These are phyloP conservation scores for Mangifera indica DNA, from an alignment of 345 rosid species.

Conservation along the genomic window DNA sequence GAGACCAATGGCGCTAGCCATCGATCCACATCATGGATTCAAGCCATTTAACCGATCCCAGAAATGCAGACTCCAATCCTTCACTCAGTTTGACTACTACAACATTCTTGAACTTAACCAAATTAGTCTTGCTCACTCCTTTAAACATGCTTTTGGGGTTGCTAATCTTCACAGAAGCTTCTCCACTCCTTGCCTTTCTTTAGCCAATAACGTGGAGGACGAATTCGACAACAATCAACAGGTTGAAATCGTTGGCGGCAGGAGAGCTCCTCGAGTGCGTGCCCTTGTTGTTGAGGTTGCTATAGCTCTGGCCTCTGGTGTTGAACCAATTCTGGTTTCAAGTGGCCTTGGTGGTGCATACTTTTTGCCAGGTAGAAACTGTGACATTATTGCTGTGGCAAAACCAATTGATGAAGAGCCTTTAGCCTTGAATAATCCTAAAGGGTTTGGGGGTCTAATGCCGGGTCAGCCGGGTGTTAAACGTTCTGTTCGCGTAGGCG, in stretches of 20 bases:
- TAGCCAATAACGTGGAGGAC: constrained; percentile 42
- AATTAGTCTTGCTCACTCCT: constrained; percentile 39
- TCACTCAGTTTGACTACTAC: constrained; percentile 59
- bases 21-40: constrained; percentile 57
- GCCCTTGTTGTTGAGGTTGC: constrained; percentile 76
- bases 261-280: constrained; percentile 39
- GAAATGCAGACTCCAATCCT: constrained; percentile 71
- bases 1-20: constrained; percentile 64
- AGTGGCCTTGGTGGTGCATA: constrained; percentile 82
- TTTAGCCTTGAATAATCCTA: constrained; percentile 68
- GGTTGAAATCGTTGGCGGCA: constrained; percentile 67
- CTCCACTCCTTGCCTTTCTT: constrained; percentile 77
- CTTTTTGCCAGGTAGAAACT: constrained; percentile 45
- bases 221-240: constrained; percentile 40
- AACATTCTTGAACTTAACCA: constrained; percentile 43
- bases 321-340: constrained; percentile 50
- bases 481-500: constrained; percentile 69
- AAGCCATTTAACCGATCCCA: constrained; percentile 51
- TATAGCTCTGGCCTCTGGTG: constrained; percentile 66
- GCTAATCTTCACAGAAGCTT: constrained; percentile 62
- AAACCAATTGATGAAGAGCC: constrained; percentile 83
- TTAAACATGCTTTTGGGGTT: constrained; percentile 47
- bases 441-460: constrained; percentile 65
- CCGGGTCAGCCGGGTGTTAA: constrained; percentile 66
- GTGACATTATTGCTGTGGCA: constrained; percentile 59